phyloP scores from a whole-genome alignment of 352 stramenopile genomes.

The Phytophthora europaea region DNA sequence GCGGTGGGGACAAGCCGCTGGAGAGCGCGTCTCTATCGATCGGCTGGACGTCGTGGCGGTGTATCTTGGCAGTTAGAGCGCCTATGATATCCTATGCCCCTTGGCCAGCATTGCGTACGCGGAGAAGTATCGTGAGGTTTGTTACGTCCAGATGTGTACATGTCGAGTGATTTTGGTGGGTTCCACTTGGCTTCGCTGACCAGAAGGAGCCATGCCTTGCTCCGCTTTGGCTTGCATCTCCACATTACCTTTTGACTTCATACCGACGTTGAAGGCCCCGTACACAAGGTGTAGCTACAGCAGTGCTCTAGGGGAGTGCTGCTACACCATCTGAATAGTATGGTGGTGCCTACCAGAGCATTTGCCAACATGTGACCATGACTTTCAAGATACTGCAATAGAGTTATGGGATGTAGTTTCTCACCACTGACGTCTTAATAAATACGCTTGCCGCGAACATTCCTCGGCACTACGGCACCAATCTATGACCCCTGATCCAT shows the following conservation, averaged over 20 bases:
- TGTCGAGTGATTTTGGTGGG: constrained; percentile 12
- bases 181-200: constrained; percentile 3
- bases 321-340: neutral
- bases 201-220: constrained; percentile 6
- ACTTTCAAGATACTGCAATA: no score
- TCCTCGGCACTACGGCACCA: neutral
- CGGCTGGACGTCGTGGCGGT: constrained; percentile 11
- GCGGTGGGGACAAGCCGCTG: neutral
- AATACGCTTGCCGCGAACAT: neutral
- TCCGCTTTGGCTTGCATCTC: neutral
- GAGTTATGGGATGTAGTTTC: neutral
- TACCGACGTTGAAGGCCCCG: neutral
- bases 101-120: constrained; percentile 13
- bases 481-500: neutral
- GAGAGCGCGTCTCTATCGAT: constrained; percentile 3
- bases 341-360: no score
- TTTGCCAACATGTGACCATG: no score
- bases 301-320: neutral
- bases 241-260: constrained; percentile 1
- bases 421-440: neutral
- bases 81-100: constrained; percentile 29
- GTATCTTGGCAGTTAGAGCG: constrained; percentile 20
- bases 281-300: neutral
- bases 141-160: constrained; percentile 5
- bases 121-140: constrained; percentile 14